Percentiles rank a stretch among this genome's conserved stretches.
phyloP scores from a whole-genome alignment of 805 yeast species.

The Tetrapisispora fleetii region DNA sequence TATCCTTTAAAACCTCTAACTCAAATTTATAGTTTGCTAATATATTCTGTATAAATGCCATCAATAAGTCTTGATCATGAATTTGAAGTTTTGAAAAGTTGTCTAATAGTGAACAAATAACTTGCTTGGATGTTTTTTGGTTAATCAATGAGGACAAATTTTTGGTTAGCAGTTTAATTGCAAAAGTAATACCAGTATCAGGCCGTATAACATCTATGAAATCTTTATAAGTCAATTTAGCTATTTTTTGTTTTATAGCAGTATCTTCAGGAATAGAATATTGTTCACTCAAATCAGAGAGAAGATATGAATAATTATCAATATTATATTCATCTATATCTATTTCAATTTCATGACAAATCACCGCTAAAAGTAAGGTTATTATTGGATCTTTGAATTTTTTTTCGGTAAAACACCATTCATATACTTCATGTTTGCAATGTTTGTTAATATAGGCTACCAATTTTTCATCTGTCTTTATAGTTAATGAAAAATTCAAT shows the following conservation, averaged over 20 bases:
- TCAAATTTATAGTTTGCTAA: not conserved
- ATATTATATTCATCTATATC: not conserved
- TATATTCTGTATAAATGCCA: not conserved
- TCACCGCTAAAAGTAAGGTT: constrained; percentile 13
- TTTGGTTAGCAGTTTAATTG: constrained; percentile 6
- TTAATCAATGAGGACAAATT: not conserved
- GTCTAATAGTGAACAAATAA: not conserved
- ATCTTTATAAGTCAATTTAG: constrained; percentile 15
- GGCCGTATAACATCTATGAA: constrained; percentile 9
- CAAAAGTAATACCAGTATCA: constrained; percentile 8
- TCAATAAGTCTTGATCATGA: not conserved
- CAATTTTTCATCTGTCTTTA: constrained; percentile 13
- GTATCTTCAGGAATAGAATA: constrained; percentile 3
- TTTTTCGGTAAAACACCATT: constrained; percentile 11
- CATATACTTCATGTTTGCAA: constrained; percentile 14
- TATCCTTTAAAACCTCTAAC: not conserved
- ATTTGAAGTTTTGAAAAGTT: not conserved
- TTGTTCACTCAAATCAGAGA: not conserved
- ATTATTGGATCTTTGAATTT: constrained; percentile 2
- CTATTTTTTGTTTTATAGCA: constrained; percentile 7
- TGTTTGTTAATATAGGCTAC: constrained; percentile 11
- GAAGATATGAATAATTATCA: not conserved
- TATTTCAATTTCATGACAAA: constrained; percentile 4
- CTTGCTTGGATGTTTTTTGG: not conserved
- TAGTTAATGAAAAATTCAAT: constrained; percentile 14